Percentiles rank a stretch among this genome's conserved stretches.
Evolutionary conservation across 169 alveolate species (phyloP).

Genomic region (Cryptosporidium tyzzeri): DNA sequence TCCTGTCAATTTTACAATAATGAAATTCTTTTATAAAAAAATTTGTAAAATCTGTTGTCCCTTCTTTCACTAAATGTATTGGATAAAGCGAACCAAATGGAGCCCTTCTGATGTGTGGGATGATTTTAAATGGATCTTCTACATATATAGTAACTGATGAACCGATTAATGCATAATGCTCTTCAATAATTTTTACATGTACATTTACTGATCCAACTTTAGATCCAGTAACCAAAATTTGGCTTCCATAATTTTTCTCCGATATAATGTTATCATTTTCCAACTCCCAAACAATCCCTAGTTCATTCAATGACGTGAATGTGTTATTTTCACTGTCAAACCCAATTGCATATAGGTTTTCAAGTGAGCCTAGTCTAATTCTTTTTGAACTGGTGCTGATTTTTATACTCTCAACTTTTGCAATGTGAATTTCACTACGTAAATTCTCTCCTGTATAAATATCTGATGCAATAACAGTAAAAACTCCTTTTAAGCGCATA

Average conservation of each 20-base stretch:
- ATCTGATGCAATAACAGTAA: constrained; percentile 39
- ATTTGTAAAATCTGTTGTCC: not conserved
- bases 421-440: constrained; percentile 72
- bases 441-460: constrained; percentile 48
- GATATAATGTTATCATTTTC: constrained; percentile 41
- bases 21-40: not conserved
- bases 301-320: constrained; percentile 36
- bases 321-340: constrained; percentile 59
- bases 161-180: not conserved
- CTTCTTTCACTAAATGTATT: constrained; percentile 42
- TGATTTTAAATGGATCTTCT: constrained; percentile 60
- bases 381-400: constrained; percentile 71
- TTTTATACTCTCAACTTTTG: constrained; percentile 59
- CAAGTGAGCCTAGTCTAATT: constrained; percentile 60
- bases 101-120: constrained; percentile 31
- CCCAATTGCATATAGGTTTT: constrained; percentile 55
- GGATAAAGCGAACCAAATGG: constrained; percentile 56
- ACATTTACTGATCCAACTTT: constrained; percentile 64
- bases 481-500: constrained; percentile 29
- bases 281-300: constrained; percentile 49
- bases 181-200: constrained; percentile 6
- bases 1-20: constrained; percentile 3
- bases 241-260: constrained; percentile 24
- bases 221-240: constrained; percentile 55
- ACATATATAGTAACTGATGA: constrained; percentile 38